Percentiles rank a stretch among this genome's conserved stretches.
These are phyloP conservation scores for Cajanus cajan DNA, from an alignment of 306 rosid genomes.

Conservation along the genomic window DNA sequence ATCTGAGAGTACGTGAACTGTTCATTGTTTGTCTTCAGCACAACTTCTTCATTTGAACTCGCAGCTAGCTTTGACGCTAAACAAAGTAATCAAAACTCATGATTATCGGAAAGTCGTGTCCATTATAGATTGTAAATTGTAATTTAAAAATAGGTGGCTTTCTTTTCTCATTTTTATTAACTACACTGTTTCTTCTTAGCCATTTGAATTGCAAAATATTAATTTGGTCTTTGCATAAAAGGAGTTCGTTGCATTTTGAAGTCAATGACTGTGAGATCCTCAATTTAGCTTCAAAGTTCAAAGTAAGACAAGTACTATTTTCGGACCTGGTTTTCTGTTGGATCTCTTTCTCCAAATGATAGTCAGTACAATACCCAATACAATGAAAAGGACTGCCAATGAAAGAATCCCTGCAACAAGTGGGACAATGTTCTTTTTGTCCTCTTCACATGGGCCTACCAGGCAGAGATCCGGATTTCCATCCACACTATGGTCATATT, in stretches of 20 bases:
- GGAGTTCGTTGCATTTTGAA: not conserved
- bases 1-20: slow-evolving; percentile 46
- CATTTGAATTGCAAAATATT: not conserved
- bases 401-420: slow-evolving; percentile 42
- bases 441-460: slow-evolving; percentile 31
- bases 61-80: not conserved
- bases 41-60: slow-evolving; percentile 1
- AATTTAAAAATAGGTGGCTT: not conserved
- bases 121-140: not conserved
- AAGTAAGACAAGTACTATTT: not conserved
- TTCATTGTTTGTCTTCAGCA: slow-evolving; percentile 34
- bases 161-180: not conserved
- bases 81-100: not conserved
- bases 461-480: slow-evolving; percentile 44
- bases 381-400: not conserved
- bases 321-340: slow-evolving; percentile 25
- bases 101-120: not conserved
- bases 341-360: slow-evolving; percentile 25
- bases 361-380: not conserved
- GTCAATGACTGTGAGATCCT: not conserved
- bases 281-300: not conserved
- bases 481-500: slow-evolving; percentile 35
- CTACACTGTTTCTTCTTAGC: not conserved
- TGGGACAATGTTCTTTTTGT: slow-evolving; percentile 34
- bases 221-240: not conserved